These are phyloP conservation scores for Podila minutissima DNA, from an alignment of 192 early-diverging fungal species.

Conservation along the genomic window DNA sequence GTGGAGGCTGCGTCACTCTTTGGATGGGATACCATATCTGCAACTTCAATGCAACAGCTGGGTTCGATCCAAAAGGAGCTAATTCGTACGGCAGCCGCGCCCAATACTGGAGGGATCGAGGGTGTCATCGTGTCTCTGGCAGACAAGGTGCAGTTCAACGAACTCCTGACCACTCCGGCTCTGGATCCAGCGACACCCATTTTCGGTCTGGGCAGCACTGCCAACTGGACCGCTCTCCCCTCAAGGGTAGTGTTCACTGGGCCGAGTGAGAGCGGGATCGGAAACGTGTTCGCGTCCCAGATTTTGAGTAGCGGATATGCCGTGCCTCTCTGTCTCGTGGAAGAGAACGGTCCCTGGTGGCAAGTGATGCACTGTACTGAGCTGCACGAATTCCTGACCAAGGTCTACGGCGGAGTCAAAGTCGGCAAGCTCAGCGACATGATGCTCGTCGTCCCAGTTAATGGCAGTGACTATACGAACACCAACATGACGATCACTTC, in stretches of 20 bases:
- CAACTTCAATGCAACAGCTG: slow-evolving; percentile 27
- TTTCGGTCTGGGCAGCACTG: slow-evolving; percentile 20
- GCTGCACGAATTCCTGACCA: slow-evolving; percentile 12
- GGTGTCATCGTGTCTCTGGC: slow-evolving; percentile 30
- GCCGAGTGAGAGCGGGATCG: slow-evolving; percentile 18
- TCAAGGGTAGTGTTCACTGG: slow-evolving; percentile 20
- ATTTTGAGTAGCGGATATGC: slow-evolving; percentile 25
- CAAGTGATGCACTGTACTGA: slow-evolving; percentile 18
- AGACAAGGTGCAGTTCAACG: slow-evolving; percentile 17
- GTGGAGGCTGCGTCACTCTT: slow-evolving; percentile 25
- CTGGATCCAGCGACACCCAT: slow-evolving; percentile 6
- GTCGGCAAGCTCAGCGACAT: slow-evolving; percentile 20
- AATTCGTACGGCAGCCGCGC: not conserved
- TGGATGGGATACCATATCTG: slow-evolving; percentile 35
- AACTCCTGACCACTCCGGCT: slow-evolving; percentile 14
- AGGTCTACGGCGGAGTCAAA: slow-evolving; percentile 21
- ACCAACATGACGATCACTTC: not conserved
- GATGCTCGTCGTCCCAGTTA: slow-evolving; percentile 22
- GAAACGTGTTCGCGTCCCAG: slow-evolving; percentile 14
- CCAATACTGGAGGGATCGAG: slow-evolving; percentile 15
- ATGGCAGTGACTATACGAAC: slow-evolving; percentile 10
- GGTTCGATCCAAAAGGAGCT: slow-evolving; percentile 5
- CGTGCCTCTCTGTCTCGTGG: slow-evolving; percentile 32
- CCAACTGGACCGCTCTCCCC: slow-evolving; percentile 19
- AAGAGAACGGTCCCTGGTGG: slow-evolving; percentile 46